Base-by-base conservation (phyloP, 352 stramenopile genomes). In the Pythium rishiriense region DNA sequence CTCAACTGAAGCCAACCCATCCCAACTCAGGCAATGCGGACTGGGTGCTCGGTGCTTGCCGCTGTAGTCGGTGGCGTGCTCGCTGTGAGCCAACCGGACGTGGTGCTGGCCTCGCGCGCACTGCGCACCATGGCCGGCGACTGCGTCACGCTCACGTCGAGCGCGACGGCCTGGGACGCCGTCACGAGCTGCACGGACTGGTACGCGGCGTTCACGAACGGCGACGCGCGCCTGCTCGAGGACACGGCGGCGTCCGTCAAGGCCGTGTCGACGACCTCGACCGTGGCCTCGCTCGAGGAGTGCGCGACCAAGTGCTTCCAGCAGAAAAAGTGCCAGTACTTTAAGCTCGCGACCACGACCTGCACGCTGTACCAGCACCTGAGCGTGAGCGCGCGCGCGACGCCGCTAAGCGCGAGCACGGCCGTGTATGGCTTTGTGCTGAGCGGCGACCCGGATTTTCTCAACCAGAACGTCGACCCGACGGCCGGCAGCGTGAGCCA, bases 331-430 rank as follows among this genome's bases (percentile, higher is more conserved):
- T 76, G 70, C 55, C 66, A 76, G 48, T 76, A 60, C 57, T 76
- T 76, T 54, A 74, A 70, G 58, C 43, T 74, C 49, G 46, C 45
- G n/a, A 47, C n/a, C 69, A 67, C 67, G 59, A 68, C 53, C 24
- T 76, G 69, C 60, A 56, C 65, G 42, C 64, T 68, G 49, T 76
- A 70, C 43, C 69, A 76, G 29, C 69, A 76, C 58, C 48, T 76
- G 35, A 54, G 49, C 37, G 41, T 76, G 35, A 49, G 45, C 17
- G 31, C 37, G 24, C 53, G 53, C 17, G 25, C 53, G n/a, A 60
- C 53, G 24, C 24, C 56, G n/a, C 51, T 59, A 3, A 55, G 26
- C 17, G 45, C 37, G 17, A 43, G 48, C n/a, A 64, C 62, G 15
- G 58, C 69, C 21, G 55, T 68, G 65, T 76, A 70, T 47, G 69